phyloP scores from a whole-genome alignment of 1,284 basidiomycete genomes.

The Termitomyces sp. region DNA sequence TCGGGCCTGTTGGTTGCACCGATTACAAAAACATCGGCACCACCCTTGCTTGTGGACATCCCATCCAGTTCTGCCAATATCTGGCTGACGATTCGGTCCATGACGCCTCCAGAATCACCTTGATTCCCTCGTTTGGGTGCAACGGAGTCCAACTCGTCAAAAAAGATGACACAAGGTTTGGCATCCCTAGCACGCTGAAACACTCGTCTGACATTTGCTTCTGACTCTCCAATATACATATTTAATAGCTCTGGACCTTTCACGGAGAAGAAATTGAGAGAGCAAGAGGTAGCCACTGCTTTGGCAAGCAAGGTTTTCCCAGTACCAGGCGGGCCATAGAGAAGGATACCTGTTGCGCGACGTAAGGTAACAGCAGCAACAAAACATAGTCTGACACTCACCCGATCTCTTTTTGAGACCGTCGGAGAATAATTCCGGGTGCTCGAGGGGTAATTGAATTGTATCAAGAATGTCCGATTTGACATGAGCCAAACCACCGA shows the following conservation, averaged over 20 bases:
- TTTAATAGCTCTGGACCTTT: slow-evolving; percentile 96
- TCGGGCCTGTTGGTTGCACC: slow-evolving; percentile 98
- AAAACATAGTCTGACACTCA: slow-evolving; percentile 28
- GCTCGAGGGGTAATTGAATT: slow-evolving; percentile 91
- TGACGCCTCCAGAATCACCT: slow-evolving; percentile 94
- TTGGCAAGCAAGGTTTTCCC: slow-evolving; percentile 95
- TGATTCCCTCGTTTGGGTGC: slow-evolving; percentile 95
- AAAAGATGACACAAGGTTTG: slow-evolving; percentile 91
- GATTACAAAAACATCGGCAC: slow-evolving; percentile 86
- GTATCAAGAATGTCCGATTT: slow-evolving; percentile 96
- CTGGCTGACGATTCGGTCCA: slow-evolving; percentile 97
- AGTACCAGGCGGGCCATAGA: slow-evolving; percentile 93
- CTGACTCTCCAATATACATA: slow-evolving; percentile 99
- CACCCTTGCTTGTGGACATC: slow-evolving; percentile 60
- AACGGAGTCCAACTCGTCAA: slow-evolving; percentile 96
- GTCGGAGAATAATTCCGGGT: slow-evolving; percentile 89
- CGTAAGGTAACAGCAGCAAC: not conserved
- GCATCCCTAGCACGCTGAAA: slow-evolving; percentile 92
- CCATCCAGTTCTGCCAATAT: slow-evolving; percentile 95
- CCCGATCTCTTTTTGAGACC: slow-evolving; percentile 96
- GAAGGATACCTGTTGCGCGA: slow-evolving; percentile 61
- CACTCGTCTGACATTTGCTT: slow-evolving; percentile 89
- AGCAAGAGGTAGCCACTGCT: slow-evolving; percentile 89
- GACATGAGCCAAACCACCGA: slow-evolving; percentile 86
- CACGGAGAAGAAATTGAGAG: slow-evolving; percentile 92